phyloP scores from a whole-genome alignment of 2,329 filamentous ascomycete species.

The Stachybotrys chlorohalonatus region DNA sequence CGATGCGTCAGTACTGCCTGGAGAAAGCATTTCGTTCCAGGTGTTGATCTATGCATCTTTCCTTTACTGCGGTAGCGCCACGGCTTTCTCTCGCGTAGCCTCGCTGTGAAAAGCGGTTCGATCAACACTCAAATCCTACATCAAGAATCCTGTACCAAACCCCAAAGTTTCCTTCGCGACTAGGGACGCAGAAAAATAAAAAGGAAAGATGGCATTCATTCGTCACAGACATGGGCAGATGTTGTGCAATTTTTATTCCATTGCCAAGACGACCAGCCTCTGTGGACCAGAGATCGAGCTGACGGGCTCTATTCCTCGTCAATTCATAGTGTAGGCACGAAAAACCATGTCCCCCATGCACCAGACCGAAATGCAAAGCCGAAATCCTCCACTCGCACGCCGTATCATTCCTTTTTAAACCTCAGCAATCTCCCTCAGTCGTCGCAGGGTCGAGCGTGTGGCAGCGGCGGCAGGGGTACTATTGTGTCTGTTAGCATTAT shows the following conservation, averaged over 20 bases:
- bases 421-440: conserved; percentile 95
- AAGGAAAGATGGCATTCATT: neutral
- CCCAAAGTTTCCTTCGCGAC: too few relatives aligned
- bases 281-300: conserved; percentile 28
- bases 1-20: too few relatives aligned
- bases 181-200: too few relatives aligned
- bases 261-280: conserved; percentile 33
- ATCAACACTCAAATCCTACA: too few relatives aligned
- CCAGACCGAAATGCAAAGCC: conserved; percentile 38
- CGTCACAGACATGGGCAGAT: neutral
- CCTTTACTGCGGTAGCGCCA: too few relatives aligned
- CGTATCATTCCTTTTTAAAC: conserved; percentile 53
- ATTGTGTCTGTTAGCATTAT: conserved; percentile 3
- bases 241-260: conserved; percentile 20
- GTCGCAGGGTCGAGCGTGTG: conserved; percentile 92
- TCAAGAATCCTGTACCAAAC: too few relatives aligned
- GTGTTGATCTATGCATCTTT: too few relatives aligned
- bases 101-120: too few relatives aligned
- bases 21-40: too few relatives aligned
- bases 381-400: conserved; percentile 20
- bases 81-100: too few relatives aligned
- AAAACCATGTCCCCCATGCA: conserved; percentile 34
- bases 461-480: conserved; percentile 89
- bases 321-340: conserved; percentile 33
- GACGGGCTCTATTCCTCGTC: conserved; percentile 27